Base-by-base conservation (phyloP, 441 rosid genomes). In the Adansonia gregorii region DNA sequence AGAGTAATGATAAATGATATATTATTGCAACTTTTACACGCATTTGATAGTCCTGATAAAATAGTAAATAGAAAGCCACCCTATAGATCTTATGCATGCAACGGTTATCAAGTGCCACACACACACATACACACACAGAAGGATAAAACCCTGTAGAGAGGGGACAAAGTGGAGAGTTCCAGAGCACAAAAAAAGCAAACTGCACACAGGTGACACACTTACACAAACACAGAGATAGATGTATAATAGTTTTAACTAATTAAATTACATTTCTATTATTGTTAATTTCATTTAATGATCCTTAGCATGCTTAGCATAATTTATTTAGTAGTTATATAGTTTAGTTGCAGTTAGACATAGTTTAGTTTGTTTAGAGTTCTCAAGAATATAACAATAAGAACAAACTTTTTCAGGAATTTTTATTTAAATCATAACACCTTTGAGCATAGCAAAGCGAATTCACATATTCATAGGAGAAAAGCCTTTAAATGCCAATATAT, bases 1-100 rank as follows among this genome's bases (percentile, higher is more conserved):
- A 82, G 22, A 79, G 61, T 39, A 63, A 49, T 46, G 72, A 59
- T 1, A 73, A 49, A 77, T 20, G 31, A 52, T 56, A 67, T 20
- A 27, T 71, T 58, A 79, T 75, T 41, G 14, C 61, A 63, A 59
- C 56, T 35, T 48, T 59, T 54, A 52, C 4, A 52, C n/a, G 74
- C 9, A 54, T 51, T 12, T 6, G 58, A 20, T 10, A 67, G 35
- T 15, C 8, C 27, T n/a, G 0, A 35, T n/a, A 31, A 31, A 31
- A 71, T 54, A 52, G 31, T 2, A 52, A 27, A 11, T 15, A n/a
- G 19, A 27, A 52, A 52, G 22, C 27, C 39, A 70, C 19, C 45
- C 41, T 27, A 31, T 49, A 71, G 74, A 71, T 71, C 63, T 71
- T 41, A 24, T 24, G 19, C 20, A 48, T 49, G 59, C 22, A 49